Base-by-base conservation (phyloP, 768 basidiomycete genomes). In the Rhodosporidiobolus odoratus region DNA sequence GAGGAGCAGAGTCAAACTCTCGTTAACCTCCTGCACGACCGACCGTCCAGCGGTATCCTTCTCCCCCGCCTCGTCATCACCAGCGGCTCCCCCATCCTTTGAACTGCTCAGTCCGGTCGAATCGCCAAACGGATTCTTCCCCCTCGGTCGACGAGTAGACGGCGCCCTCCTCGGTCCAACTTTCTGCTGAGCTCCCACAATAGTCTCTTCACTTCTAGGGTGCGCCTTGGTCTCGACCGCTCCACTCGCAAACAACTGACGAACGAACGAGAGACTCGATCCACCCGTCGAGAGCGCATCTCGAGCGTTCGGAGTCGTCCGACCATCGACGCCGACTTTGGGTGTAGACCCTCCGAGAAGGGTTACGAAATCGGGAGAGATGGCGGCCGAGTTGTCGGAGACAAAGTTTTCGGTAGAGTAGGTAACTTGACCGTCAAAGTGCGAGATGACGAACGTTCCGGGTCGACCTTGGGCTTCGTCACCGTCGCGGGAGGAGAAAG, bases 131-230 rank as follows among this genome's bases (percentile, higher is more conserved):
- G 70, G 62, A 43, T 79, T 78, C 53, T 69, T 69, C 53, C 68
- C 66, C 17, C 74, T 68, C 41, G 78, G 79, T 66, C 92, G 84
- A 57, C 91, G 84, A 0, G 89, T 95, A 0, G 92, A 95, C 0
- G 94, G 94, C 0, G 90, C 87, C 15, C 94, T 87, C 88, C 96
- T 91, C 0, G 94, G 94, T 79, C 93, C 93, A 75, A 94, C 88
- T 43, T 88, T 87, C 78, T 96, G 93, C 78, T 93, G 92, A 0
- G 92, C 93, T 9, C 92, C 86, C 23, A 97, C 94, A 70, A 97
- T 94, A 0, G 94, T 96, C 60, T 95, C 93, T 76, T 97, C 92
- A 76, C 94, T 89, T 71, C 88, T 83, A 0, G 95, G 93, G 77
- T 97, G 93, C 0, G 88, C 90, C 77, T 92, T 88, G 0, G 92